These are phyloP conservation scores for Leptographium wingfieldii DNA, from an alignment of 2,329 filamentous ascomycete genomes.

Conservation along the genomic window DNA sequence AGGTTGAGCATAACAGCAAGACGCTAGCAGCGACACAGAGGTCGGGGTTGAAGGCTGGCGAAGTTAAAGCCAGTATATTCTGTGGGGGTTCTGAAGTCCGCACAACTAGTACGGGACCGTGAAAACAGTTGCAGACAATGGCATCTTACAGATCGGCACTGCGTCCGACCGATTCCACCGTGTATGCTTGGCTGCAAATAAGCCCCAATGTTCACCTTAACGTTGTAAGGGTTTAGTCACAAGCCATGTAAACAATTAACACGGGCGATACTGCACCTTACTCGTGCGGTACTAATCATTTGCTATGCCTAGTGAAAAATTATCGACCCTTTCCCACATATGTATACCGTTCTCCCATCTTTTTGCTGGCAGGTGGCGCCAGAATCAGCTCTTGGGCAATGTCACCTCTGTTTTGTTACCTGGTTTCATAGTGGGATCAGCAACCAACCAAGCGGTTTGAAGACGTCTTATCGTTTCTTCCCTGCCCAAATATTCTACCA, in stretches of 20 bases:
- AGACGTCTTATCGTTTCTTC: constrained; percentile 18
- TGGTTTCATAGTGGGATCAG: background rate
- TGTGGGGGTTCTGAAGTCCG: background rate
- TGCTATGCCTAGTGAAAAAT: background rate
- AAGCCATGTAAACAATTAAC: too few relatives aligned
- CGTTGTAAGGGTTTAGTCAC: too few relatives aligned
- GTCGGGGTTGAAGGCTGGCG: constrained; percentile 48
- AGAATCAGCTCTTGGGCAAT: too few relatives aligned
- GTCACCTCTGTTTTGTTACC: background rate
- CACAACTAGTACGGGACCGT: background rate
- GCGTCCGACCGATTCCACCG: background rate
- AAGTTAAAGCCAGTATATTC: constrained; percentile 53
- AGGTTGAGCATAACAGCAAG: constrained; percentile 47
- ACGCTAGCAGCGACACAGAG: constrained; percentile 49
- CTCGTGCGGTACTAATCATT: background rate
- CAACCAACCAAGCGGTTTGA: constrained; percentile 4
- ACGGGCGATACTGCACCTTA: background rate
- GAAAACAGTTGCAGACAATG: background rate
- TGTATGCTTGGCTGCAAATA: too few relatives aligned
- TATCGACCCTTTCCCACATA: too few relatives aligned
- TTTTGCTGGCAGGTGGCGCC: background rate
- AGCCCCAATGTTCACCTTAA: too few relatives aligned
- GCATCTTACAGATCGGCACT: background rate
- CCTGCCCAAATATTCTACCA: constrained; percentile 19
- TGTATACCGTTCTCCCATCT: background rate